Conservation (phyloP, 352 stramenopile species). For the Phytophthora ohioensis region DNA sequence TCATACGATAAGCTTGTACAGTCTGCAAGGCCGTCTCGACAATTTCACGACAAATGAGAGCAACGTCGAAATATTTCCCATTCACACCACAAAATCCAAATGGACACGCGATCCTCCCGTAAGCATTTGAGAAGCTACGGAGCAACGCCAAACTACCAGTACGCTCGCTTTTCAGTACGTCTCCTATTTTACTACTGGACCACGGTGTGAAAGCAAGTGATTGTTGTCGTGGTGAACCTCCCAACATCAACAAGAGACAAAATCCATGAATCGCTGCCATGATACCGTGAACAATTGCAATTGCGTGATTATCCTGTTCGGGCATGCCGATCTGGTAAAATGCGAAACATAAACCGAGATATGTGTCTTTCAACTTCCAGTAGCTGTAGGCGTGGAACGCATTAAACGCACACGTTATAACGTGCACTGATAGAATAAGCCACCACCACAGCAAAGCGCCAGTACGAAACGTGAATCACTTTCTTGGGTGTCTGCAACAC, state of each 20-base stretch:
- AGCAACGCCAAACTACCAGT: constrained; percentile 7
- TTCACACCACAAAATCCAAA: constrained; percentile 34
- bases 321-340: constrained; percentile 42
- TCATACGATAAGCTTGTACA: constrained; percentile 42
- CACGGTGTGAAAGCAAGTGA: constrained; percentile 28
- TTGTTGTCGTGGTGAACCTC: constrained; percentile 15
- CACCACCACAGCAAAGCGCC: constrained; percentile 34
- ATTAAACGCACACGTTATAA: constrained; percentile 26
- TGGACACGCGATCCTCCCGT: constrained; percentile 11
- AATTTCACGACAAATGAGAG: constrained; percentile 30
- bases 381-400: constrained; percentile 36
- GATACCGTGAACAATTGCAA: constrained; percentile 34
- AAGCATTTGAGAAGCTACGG: constrained; percentile 3
- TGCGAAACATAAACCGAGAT: constrained; percentile 36
- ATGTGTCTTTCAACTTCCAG: constrained; percentile 27
- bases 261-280: constrained; percentile 33
- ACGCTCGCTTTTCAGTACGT: background rate
- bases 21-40: constrained; percentile 38
- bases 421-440: constrained; percentile 26
- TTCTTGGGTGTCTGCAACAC: constrained; percentile 11
- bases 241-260: constrained; percentile 29
- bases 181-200: constrained; percentile 2
- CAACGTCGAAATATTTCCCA: constrained; percentile 32
- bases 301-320: constrained; percentile 17
- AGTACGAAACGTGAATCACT: constrained; percentile 23